Conservation (phyloP, 129 eudicot genomes). For the Dittrichia graveolens region DNA sequence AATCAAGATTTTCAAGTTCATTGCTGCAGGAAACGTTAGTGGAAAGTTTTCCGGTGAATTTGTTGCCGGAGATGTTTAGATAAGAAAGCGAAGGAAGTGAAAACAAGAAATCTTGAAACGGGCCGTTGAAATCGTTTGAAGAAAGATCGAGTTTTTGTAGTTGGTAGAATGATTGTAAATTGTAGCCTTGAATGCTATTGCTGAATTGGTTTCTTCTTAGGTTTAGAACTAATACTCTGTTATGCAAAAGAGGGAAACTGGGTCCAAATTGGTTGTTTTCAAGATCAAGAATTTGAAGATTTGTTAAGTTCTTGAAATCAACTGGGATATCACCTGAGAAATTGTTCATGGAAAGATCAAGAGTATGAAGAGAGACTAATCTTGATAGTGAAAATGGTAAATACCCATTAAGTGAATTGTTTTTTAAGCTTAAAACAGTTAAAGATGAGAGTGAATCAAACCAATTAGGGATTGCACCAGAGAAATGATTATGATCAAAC, state of each 20-base stretch:
- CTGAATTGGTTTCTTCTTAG: constrained; percentile 53
- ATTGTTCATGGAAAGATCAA: constrained; percentile 51
- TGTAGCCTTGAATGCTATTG: constrained; percentile 40
- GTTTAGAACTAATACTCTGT: constrained; percentile 48
- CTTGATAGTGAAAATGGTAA: constrained; percentile 56
- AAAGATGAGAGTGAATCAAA: constrained; percentile 41
- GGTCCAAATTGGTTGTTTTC: constrained; percentile 69
- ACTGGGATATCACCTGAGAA: constrained; percentile 66
- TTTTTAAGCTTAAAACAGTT: constrained; percentile 62
- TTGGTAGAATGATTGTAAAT: constrained; percentile 51
- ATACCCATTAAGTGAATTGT: constrained; percentile 60
- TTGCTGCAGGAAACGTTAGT: constrained; percentile 47
- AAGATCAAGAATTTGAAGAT: constrained; percentile 67
- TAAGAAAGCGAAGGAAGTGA: constrained; percentile 61
- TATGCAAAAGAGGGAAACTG: constrained; percentile 54
- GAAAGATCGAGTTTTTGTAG: constrained; percentile 67
- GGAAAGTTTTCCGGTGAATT: constrained; percentile 59
- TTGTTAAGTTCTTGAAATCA: constrained; percentile 52
- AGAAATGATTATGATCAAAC: constrained; percentile 62
- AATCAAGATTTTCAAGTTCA: constrained; percentile 42
- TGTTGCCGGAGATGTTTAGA: constrained; percentile 60
- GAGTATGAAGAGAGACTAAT: constrained; percentile 44
- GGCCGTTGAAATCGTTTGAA: constrained; percentile 53
- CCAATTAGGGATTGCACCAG: constrained; percentile 64
- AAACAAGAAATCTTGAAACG: constrained; percentile 47